phyloP scores from a whole-genome alignment of 768 basidiomycete species.

The Mycena filopes region DNA sequence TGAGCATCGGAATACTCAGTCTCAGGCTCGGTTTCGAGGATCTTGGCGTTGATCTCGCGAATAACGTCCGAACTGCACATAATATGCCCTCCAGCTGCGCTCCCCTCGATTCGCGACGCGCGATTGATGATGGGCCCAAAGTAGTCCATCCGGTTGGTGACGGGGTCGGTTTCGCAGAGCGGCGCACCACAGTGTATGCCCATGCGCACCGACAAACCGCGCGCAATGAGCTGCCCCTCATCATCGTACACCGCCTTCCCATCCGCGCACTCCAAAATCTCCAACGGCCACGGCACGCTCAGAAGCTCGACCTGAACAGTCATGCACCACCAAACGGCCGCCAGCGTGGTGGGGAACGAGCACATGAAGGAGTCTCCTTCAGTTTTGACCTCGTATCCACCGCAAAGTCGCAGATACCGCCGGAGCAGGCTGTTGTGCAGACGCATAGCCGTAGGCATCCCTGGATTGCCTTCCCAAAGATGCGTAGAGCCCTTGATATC shows the following conservation, averaged over 20 bases:
- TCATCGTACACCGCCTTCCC: conserved; percentile 82
- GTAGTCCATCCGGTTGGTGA: conserved; percentile 97
- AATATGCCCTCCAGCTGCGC: conserved; percentile 93
- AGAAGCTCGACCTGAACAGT: conserved; percentile 87
- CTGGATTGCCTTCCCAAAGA: conserved; percentile 94
- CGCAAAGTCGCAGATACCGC: conserved; percentile 86
- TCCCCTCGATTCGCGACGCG: conserved; percentile 83
- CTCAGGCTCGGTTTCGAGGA: conserved; percentile 63
- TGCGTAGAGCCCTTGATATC: conserved; percentile 98
- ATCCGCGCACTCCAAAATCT: conserved; percentile 93
- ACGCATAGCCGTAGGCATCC: conserved; percentile 94
- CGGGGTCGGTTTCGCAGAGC: conserved; percentile 89
- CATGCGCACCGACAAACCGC: conserved; percentile 96
- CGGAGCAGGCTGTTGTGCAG: conserved; percentile 90
- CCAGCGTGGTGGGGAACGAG: conserved; percentile 89
- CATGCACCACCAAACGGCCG: conserved; percentile 91
- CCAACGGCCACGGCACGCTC: conserved; percentile 88
- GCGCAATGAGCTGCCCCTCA: conserved; percentile 74
- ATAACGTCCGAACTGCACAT: conserved; percentile 90
- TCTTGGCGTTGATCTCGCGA: conserved; percentile 77
- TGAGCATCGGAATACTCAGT: conserved; percentile 71
- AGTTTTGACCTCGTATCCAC: conserved; percentile 99
- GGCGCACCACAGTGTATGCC: conserved; percentile 95
- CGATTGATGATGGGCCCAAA: conserved; percentile 97
- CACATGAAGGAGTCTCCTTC: conserved; percentile 99